A percentile compares a stretch with the other conserved stretches of the same genome.
Conservation (phyloP, 805 yeast species). For the Sungouiozyma intestinalis region DNA sequence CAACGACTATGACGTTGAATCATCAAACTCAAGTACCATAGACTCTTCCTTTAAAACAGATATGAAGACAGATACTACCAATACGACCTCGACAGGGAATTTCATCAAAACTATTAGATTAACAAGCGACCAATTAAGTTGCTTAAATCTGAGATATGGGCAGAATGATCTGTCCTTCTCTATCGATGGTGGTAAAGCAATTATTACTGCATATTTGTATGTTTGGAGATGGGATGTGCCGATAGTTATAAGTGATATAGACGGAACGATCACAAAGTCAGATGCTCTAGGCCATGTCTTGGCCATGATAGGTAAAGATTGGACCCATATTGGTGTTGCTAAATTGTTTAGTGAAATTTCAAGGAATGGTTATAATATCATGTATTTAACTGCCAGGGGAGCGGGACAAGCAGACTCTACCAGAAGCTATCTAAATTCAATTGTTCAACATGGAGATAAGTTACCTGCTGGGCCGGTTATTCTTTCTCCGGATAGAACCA, state of each 20-base stretch:
- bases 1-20: conserved; percentile 7
- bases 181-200: conserved; percentile 74
- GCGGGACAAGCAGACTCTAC: conserved; percentile 95
- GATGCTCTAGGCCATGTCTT: conserved; percentile 95
- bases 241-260: conserved; percentile 92
- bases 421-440: conserved; percentile 66
- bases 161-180: conserved; percentile 68
- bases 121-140: conserved; percentile 79
- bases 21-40: conserved; percentile 1
- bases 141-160: conserved; percentile 66
- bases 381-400: conserved; percentile 89
- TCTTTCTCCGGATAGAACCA: conserved; percentile 88
- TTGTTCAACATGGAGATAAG: conserved; percentile 62
- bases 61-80: background rate
- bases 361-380: conserved; percentile 81
- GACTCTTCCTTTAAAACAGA: conserved; percentile 1
- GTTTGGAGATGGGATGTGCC: conserved; percentile 81
- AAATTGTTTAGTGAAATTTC: conserved; percentile 78
- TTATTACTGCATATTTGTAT: conserved; percentile 60
- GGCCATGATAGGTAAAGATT: conserved; percentile 88
- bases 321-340: conserved; percentile 98
- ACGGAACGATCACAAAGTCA: conserved; percentile 94
- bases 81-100: conserved; percentile 8
- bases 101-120: conserved; percentile 82
- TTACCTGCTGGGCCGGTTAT: conserved; percentile 91